Percentiles rank a stretch among this genome's conserved stretches.
These are phyloP conservation scores for Phytopythium montanum DNA, from an alignment of 352 stramenopile species.

Conservation along the genomic window DNA sequence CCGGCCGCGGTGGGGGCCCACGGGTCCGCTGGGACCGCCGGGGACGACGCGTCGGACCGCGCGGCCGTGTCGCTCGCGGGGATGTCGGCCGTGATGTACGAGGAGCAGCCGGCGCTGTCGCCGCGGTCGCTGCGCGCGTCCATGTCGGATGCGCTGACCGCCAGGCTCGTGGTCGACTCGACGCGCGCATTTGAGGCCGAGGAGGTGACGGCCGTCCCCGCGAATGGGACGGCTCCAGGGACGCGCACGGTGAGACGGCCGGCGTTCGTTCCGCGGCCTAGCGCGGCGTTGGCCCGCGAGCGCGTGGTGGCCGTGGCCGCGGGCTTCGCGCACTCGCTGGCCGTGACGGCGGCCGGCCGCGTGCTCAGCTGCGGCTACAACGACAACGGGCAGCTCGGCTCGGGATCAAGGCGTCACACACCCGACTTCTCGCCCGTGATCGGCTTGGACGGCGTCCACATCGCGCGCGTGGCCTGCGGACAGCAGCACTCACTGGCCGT, in stretches of 20 bases:
- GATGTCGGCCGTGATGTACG: conserved; percentile 23
- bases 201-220: conserved; percentile 19
- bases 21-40: too few species aligned
- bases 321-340: conserved; percentile 75
- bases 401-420: conserved; percentile 60
- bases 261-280: conserved; percentile 40
- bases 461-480: conserved; percentile 65
- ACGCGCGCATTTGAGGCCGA: conserved; percentile 61
- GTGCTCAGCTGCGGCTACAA: conserved; percentile 84
- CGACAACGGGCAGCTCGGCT: conserved; percentile 73
- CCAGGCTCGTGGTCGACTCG: conserved; percentile 54
- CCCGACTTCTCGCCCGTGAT: conserved; percentile 52
- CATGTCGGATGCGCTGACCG: conserved; percentile 54
- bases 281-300: conserved; percentile 37
- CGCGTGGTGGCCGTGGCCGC: conserved; percentile 49
- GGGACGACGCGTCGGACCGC: conserved; percentile 39
- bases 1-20: conserved; percentile 40
- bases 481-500: conserved; percentile 74
- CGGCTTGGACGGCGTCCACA: conserved; percentile 43
- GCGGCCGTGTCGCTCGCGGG: conserved; percentile 55
- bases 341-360: conserved; percentile 37
- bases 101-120: conserved; percentile 16
- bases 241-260: conserved; percentile 50
- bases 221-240: conserved; percentile 15
- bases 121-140: conserved; percentile 18